These are phyloP conservation scores for Phlegmacium glaucopus DNA, from an alignment of 768 basidiomycete genomes.

Conservation along the genomic window DNA sequence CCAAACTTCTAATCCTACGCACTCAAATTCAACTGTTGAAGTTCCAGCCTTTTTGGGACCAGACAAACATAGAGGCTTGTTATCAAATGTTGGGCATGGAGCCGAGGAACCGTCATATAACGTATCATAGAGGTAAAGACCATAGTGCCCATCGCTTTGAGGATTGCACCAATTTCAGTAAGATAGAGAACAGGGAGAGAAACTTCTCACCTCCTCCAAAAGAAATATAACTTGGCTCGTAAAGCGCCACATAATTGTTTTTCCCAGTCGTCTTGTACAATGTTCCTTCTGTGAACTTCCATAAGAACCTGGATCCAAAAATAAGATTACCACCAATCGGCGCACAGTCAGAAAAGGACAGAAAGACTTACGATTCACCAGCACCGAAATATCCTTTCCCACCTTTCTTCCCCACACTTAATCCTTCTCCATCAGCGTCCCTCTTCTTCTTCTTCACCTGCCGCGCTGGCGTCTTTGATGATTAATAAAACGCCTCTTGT, in stretches of 20 bases:
- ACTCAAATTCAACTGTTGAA: slow-evolving; percentile 65
- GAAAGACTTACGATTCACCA: slow-evolving; percentile 76
- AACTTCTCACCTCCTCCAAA: slow-evolving; percentile 84
- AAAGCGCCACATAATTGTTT: no score
- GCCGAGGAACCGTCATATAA: slow-evolving; percentile 85
- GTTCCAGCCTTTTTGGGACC: slow-evolving; percentile 41
- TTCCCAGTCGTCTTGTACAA: slow-evolving; percentile 83
- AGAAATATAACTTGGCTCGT: slow-evolving; percentile 75
- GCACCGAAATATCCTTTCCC: slow-evolving; percentile 78
- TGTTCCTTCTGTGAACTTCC: slow-evolving; percentile 51
- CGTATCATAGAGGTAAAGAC: slow-evolving; percentile 80
- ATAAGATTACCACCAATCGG: no score
- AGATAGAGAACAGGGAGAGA: not conserved
- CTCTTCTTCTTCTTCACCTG: slow-evolving; percentile 60
- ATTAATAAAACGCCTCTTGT: no score
- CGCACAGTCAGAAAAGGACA: not conserved
- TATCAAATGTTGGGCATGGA: slow-evolving; percentile 81
- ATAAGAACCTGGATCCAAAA: slow-evolving; percentile 77
- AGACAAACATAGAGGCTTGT: slow-evolving; percentile 72
- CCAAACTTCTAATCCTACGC: slow-evolving; percentile 93
- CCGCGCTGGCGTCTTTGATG: slow-evolving; percentile 38
- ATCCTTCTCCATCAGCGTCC: slow-evolving; percentile 61
- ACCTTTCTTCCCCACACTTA: slow-evolving; percentile 41
- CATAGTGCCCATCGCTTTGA: slow-evolving; percentile 81
- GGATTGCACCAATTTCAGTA: slow-evolving; percentile 1